phyloP scores from a whole-genome alignment of 768 basidiomycete species.

The Cystofilobasidium macerans region DNA sequence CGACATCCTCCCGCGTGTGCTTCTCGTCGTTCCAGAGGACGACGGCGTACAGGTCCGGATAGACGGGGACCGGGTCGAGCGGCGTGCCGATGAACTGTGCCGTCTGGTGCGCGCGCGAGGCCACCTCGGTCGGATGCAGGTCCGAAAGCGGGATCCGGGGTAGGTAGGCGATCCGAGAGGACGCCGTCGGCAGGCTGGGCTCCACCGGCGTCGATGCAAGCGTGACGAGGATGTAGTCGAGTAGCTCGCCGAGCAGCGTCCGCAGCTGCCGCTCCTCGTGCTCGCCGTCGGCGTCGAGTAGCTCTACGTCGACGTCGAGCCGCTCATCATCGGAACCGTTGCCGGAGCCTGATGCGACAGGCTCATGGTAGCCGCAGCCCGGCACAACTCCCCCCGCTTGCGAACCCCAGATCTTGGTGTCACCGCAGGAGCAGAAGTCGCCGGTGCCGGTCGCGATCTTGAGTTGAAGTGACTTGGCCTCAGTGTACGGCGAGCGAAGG shows the following conservation, averaged over 20 bases:
- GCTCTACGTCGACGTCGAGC: slow-evolving; percentile 28
- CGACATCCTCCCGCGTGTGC: slow-evolving; percentile 82
- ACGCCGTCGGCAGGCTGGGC: slow-evolving; percentile 52
- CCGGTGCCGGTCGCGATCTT: slow-evolving; percentile 69
- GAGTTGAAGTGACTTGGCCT: slow-evolving; percentile 80
- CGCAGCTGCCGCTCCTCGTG: slow-evolving; percentile 58
- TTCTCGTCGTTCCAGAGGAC: slow-evolving; percentile 96
- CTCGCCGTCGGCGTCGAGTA: slow-evolving; percentile 44
- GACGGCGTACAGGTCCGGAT: slow-evolving; percentile 45
- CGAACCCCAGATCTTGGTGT: slow-evolving; percentile 70
- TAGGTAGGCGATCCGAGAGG: slow-evolving; percentile 35
- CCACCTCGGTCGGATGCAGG: slow-evolving; percentile 52
- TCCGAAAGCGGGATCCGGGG: slow-evolving; percentile 46
- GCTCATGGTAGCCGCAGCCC: slow-evolving; percentile 34
- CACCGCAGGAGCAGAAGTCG: slow-evolving; percentile 91
- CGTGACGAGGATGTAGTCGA: slow-evolving; percentile 74
- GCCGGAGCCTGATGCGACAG: slow-evolving; percentile 37
- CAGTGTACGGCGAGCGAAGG: slow-evolving; percentile 69
- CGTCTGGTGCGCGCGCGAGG: slow-evolving; percentile 11
- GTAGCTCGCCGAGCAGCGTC: slow-evolving; percentile 59
- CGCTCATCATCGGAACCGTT: too few species aligned
- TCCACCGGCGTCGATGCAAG: slow-evolving; percentile 74
- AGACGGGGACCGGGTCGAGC: neutral
- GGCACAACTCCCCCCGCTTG: neutral
- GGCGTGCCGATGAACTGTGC: slow-evolving; percentile 1